Percentiles rank a stretch among this genome's conserved stretches.
phyloP scores from a whole-genome alignment of 2,329 filamentous ascomycete species.

The Teratosphaeria pseudoeucalypti region DNA sequence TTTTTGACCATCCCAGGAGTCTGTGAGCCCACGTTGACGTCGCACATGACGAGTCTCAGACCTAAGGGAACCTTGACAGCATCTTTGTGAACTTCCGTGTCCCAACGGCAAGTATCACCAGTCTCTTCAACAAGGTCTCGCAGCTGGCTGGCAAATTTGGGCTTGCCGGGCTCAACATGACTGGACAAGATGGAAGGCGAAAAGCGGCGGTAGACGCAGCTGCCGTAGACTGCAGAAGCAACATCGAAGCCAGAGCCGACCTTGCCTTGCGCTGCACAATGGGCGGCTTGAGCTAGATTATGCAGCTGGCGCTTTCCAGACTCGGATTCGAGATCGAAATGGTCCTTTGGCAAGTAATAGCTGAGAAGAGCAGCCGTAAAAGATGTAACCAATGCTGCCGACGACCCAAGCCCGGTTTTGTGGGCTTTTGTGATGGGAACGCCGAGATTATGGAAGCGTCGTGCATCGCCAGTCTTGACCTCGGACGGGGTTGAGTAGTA shows the following conservation, averaged over 20 bases:
- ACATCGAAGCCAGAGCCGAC: conserved; percentile 94
- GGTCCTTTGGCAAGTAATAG: conserved; percentile 55
- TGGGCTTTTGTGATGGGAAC: conserved; percentile 68
- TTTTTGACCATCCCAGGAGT: conserved; percentile 94
- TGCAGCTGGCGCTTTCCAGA: conserved; percentile 57
- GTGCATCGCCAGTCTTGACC: conserved; percentile 13
- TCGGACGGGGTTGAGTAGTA: conserved; percentile 73
- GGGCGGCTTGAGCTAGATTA: conserved; percentile 85
- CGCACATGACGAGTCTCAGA: conserved; percentile 78
- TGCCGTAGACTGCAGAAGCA: conserved; percentile 83
- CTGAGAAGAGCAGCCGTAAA: conserved; percentile 66
- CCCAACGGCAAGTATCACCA: conserved; percentile 47
- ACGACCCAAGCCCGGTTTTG: conserved; percentile 94
- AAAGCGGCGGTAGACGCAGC: conserved; percentile 86
- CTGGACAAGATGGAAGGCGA: conserved; percentile 61
- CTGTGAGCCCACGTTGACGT: conserved; percentile 87
- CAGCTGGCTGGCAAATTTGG: conserved; percentile 58
- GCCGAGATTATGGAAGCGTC: conserved; percentile 66
- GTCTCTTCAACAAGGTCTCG: conserved; percentile 55
- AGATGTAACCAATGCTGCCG: conserved; percentile 83
- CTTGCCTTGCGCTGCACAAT: conserved; percentile 94
- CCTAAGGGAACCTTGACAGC: conserved; percentile 61
- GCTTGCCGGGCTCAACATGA: conserved; percentile 55
- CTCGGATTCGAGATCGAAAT: conserved; percentile 48
- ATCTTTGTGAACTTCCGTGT: conserved; percentile 63